Evolutionary conservation across 208 protist species (phyloP).

Genomic region (Phytomonas sp.): DNA sequence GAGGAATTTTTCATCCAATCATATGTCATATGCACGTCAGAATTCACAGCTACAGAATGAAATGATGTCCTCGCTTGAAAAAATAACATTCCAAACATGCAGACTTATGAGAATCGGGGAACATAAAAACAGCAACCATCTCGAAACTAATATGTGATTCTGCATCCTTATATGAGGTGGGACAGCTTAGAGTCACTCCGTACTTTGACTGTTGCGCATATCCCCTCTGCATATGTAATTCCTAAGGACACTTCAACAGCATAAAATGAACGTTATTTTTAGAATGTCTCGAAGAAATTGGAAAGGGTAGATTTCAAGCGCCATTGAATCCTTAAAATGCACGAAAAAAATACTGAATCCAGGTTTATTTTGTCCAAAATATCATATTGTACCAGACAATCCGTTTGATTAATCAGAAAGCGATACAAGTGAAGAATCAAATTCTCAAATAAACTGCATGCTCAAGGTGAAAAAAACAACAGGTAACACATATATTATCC

Average conservation of each 20-base stretch:
- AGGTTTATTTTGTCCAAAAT: neutral
- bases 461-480: neutral
- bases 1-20: neutral
- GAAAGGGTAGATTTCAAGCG: neutral
- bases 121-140: neutral
- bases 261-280: neutral
- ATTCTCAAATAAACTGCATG: neutral
- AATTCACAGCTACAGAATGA: neutral
- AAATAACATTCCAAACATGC: neutral
- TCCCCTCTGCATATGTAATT: neutral
- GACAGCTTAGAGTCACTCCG: neutral
- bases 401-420: neutral
- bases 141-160: neutral
- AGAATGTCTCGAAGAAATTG: neutral
- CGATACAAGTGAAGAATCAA: neutral
- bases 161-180: neutral
- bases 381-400: neutral
- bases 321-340: neutral
- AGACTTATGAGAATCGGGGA: neutral
- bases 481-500: neutral
- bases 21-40: neutral
- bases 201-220: neutral
- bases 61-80: neutral
- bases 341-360: neutral
- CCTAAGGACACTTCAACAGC: neutral